Evolutionary conservation across 169 alveolate species (phyloP).

Genomic region (Perkinsus chesapeaki): DNA sequence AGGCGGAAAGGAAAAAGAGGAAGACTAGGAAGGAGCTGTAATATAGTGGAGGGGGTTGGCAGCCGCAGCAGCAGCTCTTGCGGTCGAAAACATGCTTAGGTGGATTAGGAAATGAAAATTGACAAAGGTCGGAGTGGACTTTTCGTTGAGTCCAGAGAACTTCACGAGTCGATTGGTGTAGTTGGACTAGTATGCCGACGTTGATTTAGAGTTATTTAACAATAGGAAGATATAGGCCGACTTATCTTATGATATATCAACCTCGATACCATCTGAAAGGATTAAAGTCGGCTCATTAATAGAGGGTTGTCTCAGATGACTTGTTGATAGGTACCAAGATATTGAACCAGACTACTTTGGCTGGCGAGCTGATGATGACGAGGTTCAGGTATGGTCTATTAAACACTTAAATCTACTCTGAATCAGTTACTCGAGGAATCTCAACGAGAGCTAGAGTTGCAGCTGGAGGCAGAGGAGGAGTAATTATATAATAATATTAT

Average conservation of each 20-base stretch:
- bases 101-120: neutral
- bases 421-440: neutral
- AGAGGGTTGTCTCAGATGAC: no score
- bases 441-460: neutral
- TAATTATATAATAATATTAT: no score
- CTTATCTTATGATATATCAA: no score
- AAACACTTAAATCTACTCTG: neutral
- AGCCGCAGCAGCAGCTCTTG: neutral
- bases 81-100: neutral
- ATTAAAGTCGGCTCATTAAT: no score
- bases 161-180: no score
- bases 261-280: no score
- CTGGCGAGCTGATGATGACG: constrained; percentile 8
- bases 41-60: neutral
- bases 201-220: no score
- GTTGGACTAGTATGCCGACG: no score
- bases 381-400: neutral
- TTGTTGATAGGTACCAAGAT: neutral
- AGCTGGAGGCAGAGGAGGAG: neutral
- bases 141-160: no score
- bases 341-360: constrained; percentile 4
- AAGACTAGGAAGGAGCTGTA: neutral
- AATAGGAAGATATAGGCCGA: no score
- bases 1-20: neutral
- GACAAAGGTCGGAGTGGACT: no score